Evolutionary conservation across 78 protist genomes (phyloP).

Genomic region (Cyanophora paradoxa): DNA sequence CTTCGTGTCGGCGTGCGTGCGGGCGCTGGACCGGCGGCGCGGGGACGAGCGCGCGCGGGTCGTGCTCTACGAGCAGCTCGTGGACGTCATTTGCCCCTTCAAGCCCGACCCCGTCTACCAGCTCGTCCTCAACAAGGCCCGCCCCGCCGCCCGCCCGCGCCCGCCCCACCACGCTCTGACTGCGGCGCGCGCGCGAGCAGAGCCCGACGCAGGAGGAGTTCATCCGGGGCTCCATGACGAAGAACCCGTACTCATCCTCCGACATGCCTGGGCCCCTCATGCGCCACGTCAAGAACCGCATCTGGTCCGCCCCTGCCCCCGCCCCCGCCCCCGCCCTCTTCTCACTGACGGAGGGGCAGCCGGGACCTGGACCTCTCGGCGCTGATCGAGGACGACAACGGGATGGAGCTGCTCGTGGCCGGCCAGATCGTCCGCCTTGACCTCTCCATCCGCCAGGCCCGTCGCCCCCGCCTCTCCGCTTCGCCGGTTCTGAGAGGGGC

Average conservation of each 20-base stretch:
- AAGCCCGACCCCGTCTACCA: constrained; percentile 41
- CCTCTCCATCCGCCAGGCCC: constrained; percentile 50
- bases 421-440: constrained; percentile 73
- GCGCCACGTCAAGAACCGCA: constrained; percentile 80
- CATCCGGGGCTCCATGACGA: constrained; percentile 79
- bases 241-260: constrained; percentile 62
- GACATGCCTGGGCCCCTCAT: constrained; percentile 64
- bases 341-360: too few relatives aligned
- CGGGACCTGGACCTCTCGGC: constrained; percentile 33
- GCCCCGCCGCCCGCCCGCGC: neutral
- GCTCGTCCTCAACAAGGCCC: constrained; percentile 26
- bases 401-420: constrained; percentile 84
- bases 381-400: constrained; percentile 63
- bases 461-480: neutral
- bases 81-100: constrained; percentile 58
- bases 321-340: neutral
- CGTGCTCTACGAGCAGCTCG: constrained; percentile 68
- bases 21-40: constrained; percentile 27
- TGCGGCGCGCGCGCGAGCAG: constrained; percentile 7
- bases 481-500: neutral
- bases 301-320: constrained; percentile 31
- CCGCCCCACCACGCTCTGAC: neutral
- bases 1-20: constrained; percentile 30
- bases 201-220: constrained; percentile 84
- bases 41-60: constrained; percentile 41